phyloP scores from a whole-genome alignment of 495 filamentous ascomycete species.

The Penicillium desertorum region DNA sequence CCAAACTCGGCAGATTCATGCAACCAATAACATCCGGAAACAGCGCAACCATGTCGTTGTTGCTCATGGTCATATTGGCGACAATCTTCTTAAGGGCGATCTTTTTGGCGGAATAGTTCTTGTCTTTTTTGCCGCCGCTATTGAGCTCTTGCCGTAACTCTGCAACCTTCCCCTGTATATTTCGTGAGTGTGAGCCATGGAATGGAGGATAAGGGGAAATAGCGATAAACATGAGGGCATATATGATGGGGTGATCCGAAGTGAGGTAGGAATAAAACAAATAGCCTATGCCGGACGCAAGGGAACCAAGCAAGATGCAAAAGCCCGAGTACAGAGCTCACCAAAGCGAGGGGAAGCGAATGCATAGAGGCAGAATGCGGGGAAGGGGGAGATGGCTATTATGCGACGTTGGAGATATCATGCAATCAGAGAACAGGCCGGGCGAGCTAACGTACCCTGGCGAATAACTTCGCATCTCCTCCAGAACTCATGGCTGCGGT shows the following conservation, averaged over 20 bases:
- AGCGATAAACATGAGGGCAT: slow-evolving; percentile 32
- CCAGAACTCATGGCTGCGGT: slow-evolving; percentile 65
- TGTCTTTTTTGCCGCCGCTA: slow-evolving; percentile 95
- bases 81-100: slow-evolving; percentile 99
- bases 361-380: slow-evolving; percentile 18
- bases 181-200: slow-evolving; percentile 41
- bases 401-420: slow-evolving; percentile 12
- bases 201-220: slow-evolving; percentile 32
- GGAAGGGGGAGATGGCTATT: slow-evolving; percentile 13
- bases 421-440: slow-evolving; percentile 16
- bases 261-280: neutral
- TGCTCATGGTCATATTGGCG: slow-evolving; percentile 99
- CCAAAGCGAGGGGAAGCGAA: slow-evolving; percentile 8
- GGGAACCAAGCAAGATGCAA: slow-evolving; percentile 10
- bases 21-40: slow-evolving; percentile 94
- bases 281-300: slow-evolving; percentile 10
- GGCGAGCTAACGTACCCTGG: slow-evolving; percentile 71
- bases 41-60: slow-evolving; percentile 98
- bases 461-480: slow-evolving; percentile 99
- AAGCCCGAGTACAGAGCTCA: slow-evolving; percentile 1
- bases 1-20: slow-evolving; percentile 89
- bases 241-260: neutral
- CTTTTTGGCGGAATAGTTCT: slow-evolving; percentile 95
- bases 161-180: slow-evolving; percentile 91
- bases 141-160: slow-evolving; percentile 94